Base-by-base conservation (phyloP, 495 filamentous ascomycete species). In the Trichoderma orchidacearum region DNA sequence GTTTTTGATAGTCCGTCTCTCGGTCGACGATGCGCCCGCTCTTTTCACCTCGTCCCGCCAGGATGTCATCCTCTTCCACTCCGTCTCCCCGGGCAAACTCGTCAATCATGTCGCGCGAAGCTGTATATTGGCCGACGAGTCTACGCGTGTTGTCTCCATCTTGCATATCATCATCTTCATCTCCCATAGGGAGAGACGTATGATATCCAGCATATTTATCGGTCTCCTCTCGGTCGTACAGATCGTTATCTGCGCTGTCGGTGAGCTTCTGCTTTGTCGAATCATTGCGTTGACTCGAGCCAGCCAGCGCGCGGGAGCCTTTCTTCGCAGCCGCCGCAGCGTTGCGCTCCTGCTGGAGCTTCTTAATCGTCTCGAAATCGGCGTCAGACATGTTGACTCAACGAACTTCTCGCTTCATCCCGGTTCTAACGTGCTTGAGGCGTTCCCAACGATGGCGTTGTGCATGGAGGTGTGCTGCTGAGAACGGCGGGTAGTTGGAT, bases 1-100 rank as follows among this genome's bases (percentile, higher is more conserved):
- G 89, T 73, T 96, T 96, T 71, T 99, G 94, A 66, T 99, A 99
- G 65, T 96, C 92, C 56, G 91, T 94, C 75, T 97, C 90, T 59
- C 94, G 83, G 62, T 91, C 89, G 18, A 85, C 80, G 67, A 99
- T 95, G 63, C 90, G 84, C 23, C 85, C 89, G 67, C 86, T 83
- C 72, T 93, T 86, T 72, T 96, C 93, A 65, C 89, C 85, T 50
- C 72, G 70, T 30, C 85, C 86, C 32, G 89, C 75, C 59, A 99
- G 75, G 12, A 90, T 86, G 65, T 99, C 94, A 60, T 93, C 91
- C 68, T 96, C 92, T 67, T 91, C 89, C 23, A 89, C 89, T 38
- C 87, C 87, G 58, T 79, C 81, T 51, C 90, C 89, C 45, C 75
- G 82, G 8, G 92, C 88, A 72, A 96, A 92, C 75, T 99, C 94